Percentiles rank a stretch among this genome's conserved stretches.
Conservation (phyloP, 2,329 filamentous ascomycete genomes). For the Colletotrichum navitas region DNA sequence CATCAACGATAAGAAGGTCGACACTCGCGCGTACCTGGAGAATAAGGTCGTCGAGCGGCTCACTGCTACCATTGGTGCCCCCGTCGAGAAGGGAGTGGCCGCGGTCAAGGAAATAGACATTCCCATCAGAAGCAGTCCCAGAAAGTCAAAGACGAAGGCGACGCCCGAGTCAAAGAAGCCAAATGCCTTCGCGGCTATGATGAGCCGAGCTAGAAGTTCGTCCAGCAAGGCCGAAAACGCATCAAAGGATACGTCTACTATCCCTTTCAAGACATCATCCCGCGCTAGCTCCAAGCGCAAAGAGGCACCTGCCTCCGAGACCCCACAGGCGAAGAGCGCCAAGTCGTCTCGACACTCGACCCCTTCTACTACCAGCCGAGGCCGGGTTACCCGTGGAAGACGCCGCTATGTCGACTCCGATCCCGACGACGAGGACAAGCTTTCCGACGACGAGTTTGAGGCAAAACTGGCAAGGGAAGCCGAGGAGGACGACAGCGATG, state of each 20-base stretch:
- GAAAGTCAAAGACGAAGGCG: constrained; percentile 47
- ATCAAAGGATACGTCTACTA: constrained; percentile 38
- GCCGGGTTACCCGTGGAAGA: constrained; percentile 57
- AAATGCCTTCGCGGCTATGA: constrained; percentile 68
- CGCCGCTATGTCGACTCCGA: constrained; percentile 67
- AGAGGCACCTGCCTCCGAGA: constrained; percentile 48
- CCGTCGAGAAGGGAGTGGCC: constrained; percentile 49
- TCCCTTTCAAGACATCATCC: constrained; percentile 42
- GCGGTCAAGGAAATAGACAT: constrained; percentile 46
- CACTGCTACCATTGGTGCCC: constrained; percentile 52
- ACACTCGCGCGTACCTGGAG: constrained; percentile 82
- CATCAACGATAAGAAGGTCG: constrained; percentile 67
- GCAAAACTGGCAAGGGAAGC: constrained; percentile 77
- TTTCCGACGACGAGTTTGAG: constrained; percentile 90
- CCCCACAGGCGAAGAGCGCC: constrained; percentile 71
- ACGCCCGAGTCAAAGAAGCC: constrained; percentile 43
- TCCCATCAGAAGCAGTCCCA: constrained; percentile 54
- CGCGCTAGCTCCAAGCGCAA: constrained; percentile 50
- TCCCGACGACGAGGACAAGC: constrained; percentile 65
- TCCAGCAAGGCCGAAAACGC: constrained; percentile 45
- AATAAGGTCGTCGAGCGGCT: constrained; percentile 79
- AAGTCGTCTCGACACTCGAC: constrained; percentile 83
- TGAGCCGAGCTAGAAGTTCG: constrained; percentile 51
- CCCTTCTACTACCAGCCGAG: constrained; percentile 68
- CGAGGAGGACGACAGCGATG: constrained; percentile 55